These are phyloP conservation scores for Neurospora sp. DNA, from an alignment of 2,329 filamentous ascomycete genomes.

Conservation along the genomic window DNA sequence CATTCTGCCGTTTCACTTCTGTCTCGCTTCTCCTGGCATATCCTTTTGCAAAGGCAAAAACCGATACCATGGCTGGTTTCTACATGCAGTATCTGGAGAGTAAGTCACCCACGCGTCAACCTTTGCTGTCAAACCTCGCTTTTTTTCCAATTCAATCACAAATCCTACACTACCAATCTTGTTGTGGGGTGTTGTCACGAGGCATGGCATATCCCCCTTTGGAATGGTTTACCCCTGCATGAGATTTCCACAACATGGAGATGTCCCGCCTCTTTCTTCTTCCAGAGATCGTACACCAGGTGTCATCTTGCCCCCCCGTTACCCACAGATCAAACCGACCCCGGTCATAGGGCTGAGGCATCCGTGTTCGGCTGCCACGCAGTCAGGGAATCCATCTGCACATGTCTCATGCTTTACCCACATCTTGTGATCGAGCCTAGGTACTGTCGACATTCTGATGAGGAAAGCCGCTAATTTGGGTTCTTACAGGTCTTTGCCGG, in stretches of 20 bases:
- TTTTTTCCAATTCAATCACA: not conserved
- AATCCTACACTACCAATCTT: conserved; percentile 10
- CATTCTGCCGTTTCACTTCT: conserved; percentile 12
- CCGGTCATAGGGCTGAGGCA: conserved; percentile 21
- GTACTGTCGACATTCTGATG: not conserved
- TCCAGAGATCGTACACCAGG: conserved; percentile 10
- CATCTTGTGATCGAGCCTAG: not conserved
- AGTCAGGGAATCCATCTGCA: conserved; percentile 9
- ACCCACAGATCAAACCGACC: conserved; percentile 9
- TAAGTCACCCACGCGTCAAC: conserved; percentile 38
- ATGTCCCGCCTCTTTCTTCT: conserved; percentile 14
- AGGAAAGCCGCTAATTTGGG: conserved; percentile 24
- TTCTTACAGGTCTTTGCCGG: conserved; percentile 70
- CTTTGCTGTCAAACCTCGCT: not conserved
- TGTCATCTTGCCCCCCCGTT: conserved; percentile 10
- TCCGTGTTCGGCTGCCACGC: conserved; percentile 26
- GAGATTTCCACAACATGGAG: conserved; percentile 22
- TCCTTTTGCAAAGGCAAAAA: conserved; percentile 14
- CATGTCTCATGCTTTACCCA: not conserved
- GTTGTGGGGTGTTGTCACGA: conserved; percentile 15
- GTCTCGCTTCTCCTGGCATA: conserved; percentile 4
- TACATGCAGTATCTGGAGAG: conserved; percentile 67
- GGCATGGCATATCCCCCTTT: conserved; percentile 15
- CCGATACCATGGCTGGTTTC: conserved; percentile 48
- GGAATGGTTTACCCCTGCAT: conserved; percentile 20